Conservation (phyloP, 345 rosid species). For the Boechera retrofracta region DNA sequence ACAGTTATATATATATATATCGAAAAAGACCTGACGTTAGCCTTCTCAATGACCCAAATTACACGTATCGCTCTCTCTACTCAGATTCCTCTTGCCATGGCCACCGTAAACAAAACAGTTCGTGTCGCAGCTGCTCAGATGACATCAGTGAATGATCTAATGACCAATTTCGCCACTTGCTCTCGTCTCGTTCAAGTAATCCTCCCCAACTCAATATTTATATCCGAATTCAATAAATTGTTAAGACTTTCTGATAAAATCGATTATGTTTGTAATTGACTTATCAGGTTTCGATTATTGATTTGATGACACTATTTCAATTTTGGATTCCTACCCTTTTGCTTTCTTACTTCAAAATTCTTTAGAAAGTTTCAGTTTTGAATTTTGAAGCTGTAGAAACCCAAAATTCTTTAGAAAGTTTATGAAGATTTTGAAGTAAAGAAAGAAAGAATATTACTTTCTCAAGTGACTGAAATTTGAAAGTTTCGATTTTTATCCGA, state of each 20-base stretch:
- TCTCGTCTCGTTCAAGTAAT: slow-evolving; percentile 83
- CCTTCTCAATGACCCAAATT: background rate
- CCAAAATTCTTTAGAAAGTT: background rate
- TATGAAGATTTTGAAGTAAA: slow-evolving; percentile 3
- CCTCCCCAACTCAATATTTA: background rate
- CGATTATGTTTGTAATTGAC: slow-evolving; percentile 11
- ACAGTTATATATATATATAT: too few relatives aligned
- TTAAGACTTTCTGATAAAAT: background rate
- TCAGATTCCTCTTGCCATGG: slow-evolving; percentile 33
- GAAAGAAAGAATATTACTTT: background rate
- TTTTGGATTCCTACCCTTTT: background rate
- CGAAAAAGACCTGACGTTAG: too few relatives aligned
- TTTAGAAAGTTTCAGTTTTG: background rate
- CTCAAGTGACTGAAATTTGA: background rate
- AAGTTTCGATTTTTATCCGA: background rate
- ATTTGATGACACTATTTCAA: background rate
- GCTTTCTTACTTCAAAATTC: background rate
- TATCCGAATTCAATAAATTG: background rate
- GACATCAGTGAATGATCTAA: slow-evolving; percentile 87
- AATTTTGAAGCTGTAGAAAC: background rate
- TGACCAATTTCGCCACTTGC: slow-evolving; percentile 84
- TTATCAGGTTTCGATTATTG: background rate
- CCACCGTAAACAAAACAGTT: slow-evolving; percentile 62
- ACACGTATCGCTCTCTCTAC: slow-evolving; percentile 28
- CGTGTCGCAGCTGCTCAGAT: slow-evolving; percentile 97